phyloP scores from a whole-genome alignment of 2,329 filamentous ascomycete genomes.

The Fusarium sp. region DNA sequence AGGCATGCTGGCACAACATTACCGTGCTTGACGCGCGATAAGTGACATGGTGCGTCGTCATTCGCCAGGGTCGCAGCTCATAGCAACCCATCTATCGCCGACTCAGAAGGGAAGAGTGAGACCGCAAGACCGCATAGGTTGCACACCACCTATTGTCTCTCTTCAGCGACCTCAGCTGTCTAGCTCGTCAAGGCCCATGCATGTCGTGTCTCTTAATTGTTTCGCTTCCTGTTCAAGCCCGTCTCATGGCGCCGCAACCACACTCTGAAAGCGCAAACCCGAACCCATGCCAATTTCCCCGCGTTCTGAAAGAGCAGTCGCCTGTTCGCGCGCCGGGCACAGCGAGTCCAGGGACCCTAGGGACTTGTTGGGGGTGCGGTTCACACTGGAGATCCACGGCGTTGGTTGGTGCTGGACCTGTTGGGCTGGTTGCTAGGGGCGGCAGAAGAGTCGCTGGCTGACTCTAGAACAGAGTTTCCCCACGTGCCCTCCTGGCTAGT shows the following conservation, averaged over 20 bases:
- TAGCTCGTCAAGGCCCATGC: constrained; percentile 5
- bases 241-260: constrained; percentile 30
- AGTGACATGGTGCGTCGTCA: constrained; percentile 43
- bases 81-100: constrained; percentile 24
- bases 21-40: constrained; percentile 34
- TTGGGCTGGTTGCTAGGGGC: constrained; percentile 39
- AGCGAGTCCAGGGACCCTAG: constrained; percentile 27
- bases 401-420: constrained; percentile 37
- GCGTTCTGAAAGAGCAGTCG: constrained; percentile 38
- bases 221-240: constrained; percentile 31
- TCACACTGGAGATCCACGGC: constrained; percentile 39
- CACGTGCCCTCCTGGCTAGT: constrained; percentile 32
- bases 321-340: constrained; percentile 32
- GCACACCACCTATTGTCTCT: constrained; percentile 20
- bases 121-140: constrained; percentile 6
- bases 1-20: constrained; percentile 12
- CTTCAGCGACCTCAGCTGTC: constrained; percentile 14
- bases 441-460: constrained; percentile 33
- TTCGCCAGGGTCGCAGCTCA: constrained; percentile 37
- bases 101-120: constrained; percentile 23
- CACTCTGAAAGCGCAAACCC: constrained; percentile 7
- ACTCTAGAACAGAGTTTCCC: constrained; percentile 37
- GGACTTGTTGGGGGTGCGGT: constrained; percentile 30
- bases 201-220: constrained; percentile 28
- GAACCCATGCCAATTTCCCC: constrained; percentile 43